Evolutionary conservation across 768 basidiomycete species (phyloP).

Genomic region (Porphyrellus cyaneotinctus): DNA sequence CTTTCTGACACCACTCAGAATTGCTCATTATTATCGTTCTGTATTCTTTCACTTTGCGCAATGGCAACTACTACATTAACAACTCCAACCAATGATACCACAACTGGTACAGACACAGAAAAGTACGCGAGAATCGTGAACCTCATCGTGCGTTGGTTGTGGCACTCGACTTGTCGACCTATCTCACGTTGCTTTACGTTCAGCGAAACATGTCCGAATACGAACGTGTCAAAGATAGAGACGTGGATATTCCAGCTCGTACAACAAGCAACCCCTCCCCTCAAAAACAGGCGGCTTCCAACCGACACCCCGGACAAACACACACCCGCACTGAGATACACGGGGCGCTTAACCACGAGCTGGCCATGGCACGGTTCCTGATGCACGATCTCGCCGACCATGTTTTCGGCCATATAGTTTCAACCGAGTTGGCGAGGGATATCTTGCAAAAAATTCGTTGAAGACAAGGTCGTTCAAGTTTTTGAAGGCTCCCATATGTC

Average conservation of each 20-base stretch:
- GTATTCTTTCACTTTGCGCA: not conserved
- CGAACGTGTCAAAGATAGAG: not conserved
- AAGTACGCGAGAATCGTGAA: conserved; percentile 1
- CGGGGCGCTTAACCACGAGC: conserved; percentile 5
- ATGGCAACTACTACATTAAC: not conserved
- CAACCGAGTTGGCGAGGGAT: not conserved
- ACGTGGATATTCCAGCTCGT: not conserved
- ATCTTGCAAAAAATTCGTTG: not conserved
- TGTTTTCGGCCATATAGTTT: not conserved
- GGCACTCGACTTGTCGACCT: not conserved
- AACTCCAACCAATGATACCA: not conserved
- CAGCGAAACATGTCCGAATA: not conserved
- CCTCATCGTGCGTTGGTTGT: not conserved
- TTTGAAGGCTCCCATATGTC: no score
- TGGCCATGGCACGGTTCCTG: conserved; percentile 4
- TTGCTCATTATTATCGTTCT: not conserved
- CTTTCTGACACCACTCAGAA: not conserved
- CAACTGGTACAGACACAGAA: not conserved
- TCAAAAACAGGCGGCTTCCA: not conserved
- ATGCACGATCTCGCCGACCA: conserved; percentile 14
- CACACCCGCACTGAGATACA: conserved; percentile 1
- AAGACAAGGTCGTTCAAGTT: not conserved
- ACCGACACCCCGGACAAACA: conserved; percentile 1
- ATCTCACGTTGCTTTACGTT: not conserved
- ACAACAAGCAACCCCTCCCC: conserved; percentile 5